Percentiles rank a stretch among this genome's conserved stretches.
These are phyloP conservation scores for Amaranthus tricolor DNA, from an alignment of 179 eudicot species.

Conservation along the genomic window DNA sequence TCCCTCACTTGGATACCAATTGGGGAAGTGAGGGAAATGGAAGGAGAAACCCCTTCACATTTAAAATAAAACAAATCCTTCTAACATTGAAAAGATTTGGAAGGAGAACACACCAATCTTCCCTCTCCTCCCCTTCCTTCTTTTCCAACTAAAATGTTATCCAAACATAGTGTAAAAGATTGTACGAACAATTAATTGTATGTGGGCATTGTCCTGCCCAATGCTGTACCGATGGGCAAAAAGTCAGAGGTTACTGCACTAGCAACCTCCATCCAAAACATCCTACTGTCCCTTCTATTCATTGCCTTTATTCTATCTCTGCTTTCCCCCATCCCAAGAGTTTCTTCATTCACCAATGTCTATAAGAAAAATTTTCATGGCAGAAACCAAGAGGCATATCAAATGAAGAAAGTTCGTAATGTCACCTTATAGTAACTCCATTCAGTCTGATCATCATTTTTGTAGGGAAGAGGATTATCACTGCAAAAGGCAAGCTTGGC, in stretches of 20 bases:
- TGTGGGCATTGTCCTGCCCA: too few species aligned
- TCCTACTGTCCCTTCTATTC: background rate
- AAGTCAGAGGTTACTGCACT: background rate
- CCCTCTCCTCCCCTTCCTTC: too few species aligned
- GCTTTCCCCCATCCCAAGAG: background rate
- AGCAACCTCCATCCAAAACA: background rate
- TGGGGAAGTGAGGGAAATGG: too few species aligned
- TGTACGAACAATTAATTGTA: too few species aligned
- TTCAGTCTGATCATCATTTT: slow-evolving; percentile 63
- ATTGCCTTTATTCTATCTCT: background rate
- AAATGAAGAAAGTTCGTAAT: background rate
- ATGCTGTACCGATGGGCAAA: background rate
- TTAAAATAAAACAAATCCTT: too few species aligned
- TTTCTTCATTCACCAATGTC: background rate
- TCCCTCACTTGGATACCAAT: too few species aligned
- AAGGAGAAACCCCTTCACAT: too few species aligned
- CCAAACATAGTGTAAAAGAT: too few species aligned
- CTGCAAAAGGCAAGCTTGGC: slow-evolving; percentile 91
- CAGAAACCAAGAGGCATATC: background rate
- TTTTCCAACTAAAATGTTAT: too few species aligned
- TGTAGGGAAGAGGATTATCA: slow-evolving; percentile 82
- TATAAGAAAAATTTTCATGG: background rate
- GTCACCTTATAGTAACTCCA: slow-evolving; percentile 93
- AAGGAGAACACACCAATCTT: too few species aligned
- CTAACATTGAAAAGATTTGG: too few species aligned